Conservation (phyloP, 2,329 filamentous ascomycete species). For the Cladosporium sp. region DNA sequence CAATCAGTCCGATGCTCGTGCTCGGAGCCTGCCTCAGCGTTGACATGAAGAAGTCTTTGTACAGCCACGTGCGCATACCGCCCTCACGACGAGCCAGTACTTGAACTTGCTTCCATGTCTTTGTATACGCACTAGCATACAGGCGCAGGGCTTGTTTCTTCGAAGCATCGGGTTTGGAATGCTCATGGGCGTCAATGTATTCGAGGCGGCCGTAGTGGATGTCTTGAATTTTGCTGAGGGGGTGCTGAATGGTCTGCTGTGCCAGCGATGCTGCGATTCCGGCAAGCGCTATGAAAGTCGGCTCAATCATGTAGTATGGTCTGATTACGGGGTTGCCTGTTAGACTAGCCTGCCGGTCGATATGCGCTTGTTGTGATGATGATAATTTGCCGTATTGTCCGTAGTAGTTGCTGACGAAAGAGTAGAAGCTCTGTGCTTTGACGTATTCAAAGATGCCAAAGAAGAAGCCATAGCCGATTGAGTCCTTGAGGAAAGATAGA, state of each 20-base stretch:
- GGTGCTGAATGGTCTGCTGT: slow-evolving; percentile 67
- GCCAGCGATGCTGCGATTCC: slow-evolving; percentile 64
- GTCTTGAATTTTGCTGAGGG: slow-evolving; percentile 64
- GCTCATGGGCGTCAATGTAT: slow-evolving; percentile 58
- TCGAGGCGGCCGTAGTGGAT: slow-evolving; percentile 70
- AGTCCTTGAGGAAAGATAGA: slow-evolving; percentile 64
- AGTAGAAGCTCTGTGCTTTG: slow-evolving; percentile 69
- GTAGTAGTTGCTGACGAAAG: slow-evolving; percentile 67
- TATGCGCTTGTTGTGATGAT: slow-evolving; percentile 29
- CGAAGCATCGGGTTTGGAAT: slow-evolving; percentile 36
- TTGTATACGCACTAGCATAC: slow-evolving; percentile 67
- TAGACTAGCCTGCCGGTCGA: slow-evolving; percentile 23
- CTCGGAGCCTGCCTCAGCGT: slow-evolving; percentile 71
- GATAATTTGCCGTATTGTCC: slow-evolving; percentile 37
- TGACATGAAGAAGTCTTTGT: slow-evolving; percentile 66
- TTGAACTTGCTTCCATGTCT: slow-evolving; percentile 59
- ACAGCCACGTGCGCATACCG: slow-evolving; percentile 60
- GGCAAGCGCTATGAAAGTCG: slow-evolving; percentile 63
- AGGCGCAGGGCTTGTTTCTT: slow-evolving; percentile 52
- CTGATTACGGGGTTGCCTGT: slow-evolving; percentile 51
- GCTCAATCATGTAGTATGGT: slow-evolving; percentile 72
- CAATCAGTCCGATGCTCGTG: slow-evolving; percentile 70
- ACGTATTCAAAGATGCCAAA: slow-evolving; percentile 72
- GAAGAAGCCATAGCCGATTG: slow-evolving; percentile 64
- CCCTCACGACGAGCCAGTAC: slow-evolving; percentile 55